Evolutionary conservation across 2,329 filamentous ascomycete genomes (phyloP), one percentile per base, ranked within the genome.

Genomic region (Juglanconis sp.): DNA sequence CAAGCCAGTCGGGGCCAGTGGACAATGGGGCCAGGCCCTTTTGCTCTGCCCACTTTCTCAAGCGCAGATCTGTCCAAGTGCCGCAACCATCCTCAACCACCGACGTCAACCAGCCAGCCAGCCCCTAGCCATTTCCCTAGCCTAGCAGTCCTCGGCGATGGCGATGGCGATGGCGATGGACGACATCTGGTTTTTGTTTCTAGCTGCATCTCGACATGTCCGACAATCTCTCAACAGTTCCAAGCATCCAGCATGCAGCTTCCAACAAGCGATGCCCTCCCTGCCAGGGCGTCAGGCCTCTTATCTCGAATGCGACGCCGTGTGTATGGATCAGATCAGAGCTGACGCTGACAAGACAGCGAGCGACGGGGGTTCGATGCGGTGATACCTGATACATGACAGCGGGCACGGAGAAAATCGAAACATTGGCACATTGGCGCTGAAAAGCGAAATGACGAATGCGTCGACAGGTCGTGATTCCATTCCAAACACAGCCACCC

Each of bases 401-500:
- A 30, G 49, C 36, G 24, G 34, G 17, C 32, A 48, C 48, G 42
- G 24, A 36, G 42, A 34, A 56, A 56, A 49, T 42, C 47, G n/a
- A 42, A 52, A 35, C 35, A 38, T 52, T 52, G 55, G 55, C 55
- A 57, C 46, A 48, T 48, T 48, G 46, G 42, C 15, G 8, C 15
- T 17, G 49, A 58, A 49, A 57, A 51, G 35, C 47, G 48, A 56
- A 55, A 55, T 59, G 57, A 59, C 57, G 57, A 49, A 35, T 47
- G 38, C 56, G 36, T 53, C 48, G 56, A 40, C 53, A 38, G 40
- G 24, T 49, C 50, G 31, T 53, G 50, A 40, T 50, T 48, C 42
- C 59, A 57, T 51, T 56, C 57, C 53, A 56, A 46, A 13, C 24
- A 24, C 24, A 24, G 24, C 24, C 24, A 24, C 24, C 24, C 17